Percentiles rank a stretch among this genome's conserved stretches.
Evolutionary conservation across 2,329 filamentous ascomycete genomes (phyloP).

Genomic region (Epichloe baconii): DNA sequence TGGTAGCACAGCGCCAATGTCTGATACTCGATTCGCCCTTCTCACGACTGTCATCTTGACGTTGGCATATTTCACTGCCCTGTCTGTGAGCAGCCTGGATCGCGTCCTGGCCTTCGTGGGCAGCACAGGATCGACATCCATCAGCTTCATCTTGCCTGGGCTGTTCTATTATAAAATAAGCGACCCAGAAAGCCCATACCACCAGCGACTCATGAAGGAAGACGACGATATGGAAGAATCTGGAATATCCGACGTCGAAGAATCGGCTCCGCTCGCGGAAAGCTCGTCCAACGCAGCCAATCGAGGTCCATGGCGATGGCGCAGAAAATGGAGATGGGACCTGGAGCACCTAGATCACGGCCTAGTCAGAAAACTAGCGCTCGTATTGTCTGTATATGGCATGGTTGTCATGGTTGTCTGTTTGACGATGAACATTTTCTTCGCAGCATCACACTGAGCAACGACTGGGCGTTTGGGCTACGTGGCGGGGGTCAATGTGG

Average conservation of each 20-base stretch:
- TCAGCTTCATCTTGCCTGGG: slow-evolving; percentile 91
- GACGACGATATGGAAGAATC: slow-evolving; percentile 69
- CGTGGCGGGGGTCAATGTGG: neutral
- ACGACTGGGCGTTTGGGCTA: slow-evolving; percentile 2
- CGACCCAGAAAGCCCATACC: slow-evolving; percentile 70
- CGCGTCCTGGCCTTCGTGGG: slow-evolving; percentile 91
- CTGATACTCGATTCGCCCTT: slow-evolving; percentile 75
- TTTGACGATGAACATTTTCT: slow-evolving; percentile 73
- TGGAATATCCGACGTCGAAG: slow-evolving; percentile 36
- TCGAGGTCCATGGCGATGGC: slow-evolving; percentile 33
- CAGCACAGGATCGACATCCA: slow-evolving; percentile 85
- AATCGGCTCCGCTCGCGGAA: slow-evolving; percentile 28
- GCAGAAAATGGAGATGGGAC: slow-evolving; percentile 45
- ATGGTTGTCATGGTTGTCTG: slow-evolving; percentile 81
- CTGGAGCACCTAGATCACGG: slow-evolving; percentile 50
- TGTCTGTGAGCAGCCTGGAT: slow-evolving; percentile 82
- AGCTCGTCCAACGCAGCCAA: slow-evolving; percentile 22
- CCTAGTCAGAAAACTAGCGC: slow-evolving; percentile 56
- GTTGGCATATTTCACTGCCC: slow-evolving; percentile 72
- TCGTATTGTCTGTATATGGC: slow-evolving; percentile 73
- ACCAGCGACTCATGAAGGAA: slow-evolving; percentile 79
- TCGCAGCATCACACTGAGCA: slow-evolving; percentile 48
- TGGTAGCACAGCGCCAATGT: slow-evolving; percentile 51
- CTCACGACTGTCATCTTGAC: slow-evolving; percentile 81
- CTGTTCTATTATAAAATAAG: slow-evolving; percentile 99